Conservation (phyloP, 805 yeast species). For the Wickerhamiella sorbophila region DNA sequence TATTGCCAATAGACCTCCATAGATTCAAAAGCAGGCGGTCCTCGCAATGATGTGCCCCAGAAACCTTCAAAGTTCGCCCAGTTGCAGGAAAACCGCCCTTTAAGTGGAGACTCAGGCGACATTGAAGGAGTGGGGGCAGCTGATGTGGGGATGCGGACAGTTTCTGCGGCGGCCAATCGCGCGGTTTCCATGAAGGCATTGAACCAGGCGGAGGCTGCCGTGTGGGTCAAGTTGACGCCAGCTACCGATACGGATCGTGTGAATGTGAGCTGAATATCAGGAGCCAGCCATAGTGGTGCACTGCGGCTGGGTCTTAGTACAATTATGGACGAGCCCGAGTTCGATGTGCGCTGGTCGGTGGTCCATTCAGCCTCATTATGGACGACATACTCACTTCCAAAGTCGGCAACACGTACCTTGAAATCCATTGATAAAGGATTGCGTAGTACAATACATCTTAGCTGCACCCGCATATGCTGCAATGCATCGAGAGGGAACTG, state of each 20-base stretch:
- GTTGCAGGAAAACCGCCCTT: conserved; percentile 3
- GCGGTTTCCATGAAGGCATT: conserved; percentile 4
- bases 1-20: conserved; percentile 12
- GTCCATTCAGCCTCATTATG: neutral
- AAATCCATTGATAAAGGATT: conserved; percentile 7
- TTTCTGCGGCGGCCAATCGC: neutral
- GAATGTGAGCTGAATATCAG: conserved; percentile 4
- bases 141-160: neutral
- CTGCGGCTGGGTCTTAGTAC: neutral
- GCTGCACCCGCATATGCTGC: conserved; percentile 1
- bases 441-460: conserved; percentile 8
- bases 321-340: neutral
- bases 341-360: neutral
- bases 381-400: neutral
- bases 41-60: conserved; percentile 8
- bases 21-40: conserved; percentile 10
- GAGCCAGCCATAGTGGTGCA: neutral
- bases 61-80: conserved; percentile 14
- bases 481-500: neutral
- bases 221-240: conserved; percentile 3
- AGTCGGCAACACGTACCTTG: conserved; percentile 5
- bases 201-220: conserved; percentile 3
- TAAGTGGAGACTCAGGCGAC: neutral
- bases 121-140: neutral
- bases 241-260: conserved; percentile 1